Conservation (phyloP, 164 flowering plant species). For the Berberis vulgaris region DNA sequence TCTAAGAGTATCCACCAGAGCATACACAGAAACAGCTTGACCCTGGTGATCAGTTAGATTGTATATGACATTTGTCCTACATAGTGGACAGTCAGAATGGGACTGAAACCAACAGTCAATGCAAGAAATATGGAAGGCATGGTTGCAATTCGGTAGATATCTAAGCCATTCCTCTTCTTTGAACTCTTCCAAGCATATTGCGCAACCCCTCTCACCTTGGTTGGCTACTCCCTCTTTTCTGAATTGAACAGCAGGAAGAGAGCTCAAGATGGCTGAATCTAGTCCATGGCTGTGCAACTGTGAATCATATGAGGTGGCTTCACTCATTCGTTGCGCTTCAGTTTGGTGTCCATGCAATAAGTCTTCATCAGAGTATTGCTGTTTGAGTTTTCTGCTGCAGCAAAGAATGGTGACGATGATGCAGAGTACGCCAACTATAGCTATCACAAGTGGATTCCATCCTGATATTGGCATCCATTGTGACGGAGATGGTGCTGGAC, state of each 20-base stretch:
- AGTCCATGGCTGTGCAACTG: constrained; percentile 29
- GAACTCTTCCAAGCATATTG: constrained; percentile 35
- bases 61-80: constrained; percentile 18
- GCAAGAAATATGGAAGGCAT: constrained; percentile 33
- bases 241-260: constrained; percentile 34
- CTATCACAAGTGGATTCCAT: constrained; percentile 22
- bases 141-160: constrained; percentile 26
- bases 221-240: constrained; percentile 16
- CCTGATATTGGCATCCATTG: background rate
- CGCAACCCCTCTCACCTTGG: constrained; percentile 16
- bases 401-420: constrained; percentile 18
- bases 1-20: background rate
- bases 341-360: constrained; percentile 7
- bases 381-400: constrained; percentile 21
- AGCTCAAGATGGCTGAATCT: constrained; percentile 16
- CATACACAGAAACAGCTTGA: background rate
- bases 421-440: constrained; percentile 20
- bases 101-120: constrained; percentile 35
- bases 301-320: constrained; percentile 18
- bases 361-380: constrained; percentile 4
- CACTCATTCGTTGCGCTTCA: constrained; percentile 17
- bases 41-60: background rate
- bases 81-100: constrained; percentile 30
- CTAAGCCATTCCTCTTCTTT: constrained; percentile 28
- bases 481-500: constrained; percentile 6